These are phyloP conservation scores for Penicillium ucsense DNA, from an alignment of 495 filamentous ascomycete genomes.

Conservation along the genomic window DNA sequence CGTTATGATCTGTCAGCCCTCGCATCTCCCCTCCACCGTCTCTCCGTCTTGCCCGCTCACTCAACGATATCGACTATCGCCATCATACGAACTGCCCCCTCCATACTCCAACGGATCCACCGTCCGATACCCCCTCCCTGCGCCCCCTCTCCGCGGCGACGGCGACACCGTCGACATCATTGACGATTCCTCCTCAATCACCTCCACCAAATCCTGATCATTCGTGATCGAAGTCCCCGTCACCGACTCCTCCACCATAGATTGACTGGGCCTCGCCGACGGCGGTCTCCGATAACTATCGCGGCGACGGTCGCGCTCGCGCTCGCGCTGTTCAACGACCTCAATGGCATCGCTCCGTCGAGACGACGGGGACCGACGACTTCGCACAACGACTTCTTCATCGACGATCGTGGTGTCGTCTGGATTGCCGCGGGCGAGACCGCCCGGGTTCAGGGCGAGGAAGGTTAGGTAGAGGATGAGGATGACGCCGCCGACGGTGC, in stretches of 20 bases:
- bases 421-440: slow-evolving; percentile 12
- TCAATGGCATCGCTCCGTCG: slow-evolving; percentile 14
- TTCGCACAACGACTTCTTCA: slow-evolving; percentile 23
- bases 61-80: slow-evolving; percentile 5
- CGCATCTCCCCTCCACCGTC: too few species aligned
- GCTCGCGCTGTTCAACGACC: slow-evolving; percentile 17
- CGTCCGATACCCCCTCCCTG: slow-evolving; percentile 9
- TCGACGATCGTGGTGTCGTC: slow-evolving; percentile 2
- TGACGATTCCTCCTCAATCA: slow-evolving; percentile 24
- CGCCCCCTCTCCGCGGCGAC: slow-evolving; percentile 14
- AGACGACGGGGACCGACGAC: slow-evolving; percentile 5
- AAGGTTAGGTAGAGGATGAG: slow-evolving; percentile 69
- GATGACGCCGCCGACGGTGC: slow-evolving; percentile 72
- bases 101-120: slow-evolving; percentile 22
- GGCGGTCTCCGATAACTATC: slow-evolving; percentile 16
- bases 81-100: slow-evolving; percentile 20
- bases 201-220: slow-evolving; percentile 23
- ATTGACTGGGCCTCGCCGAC: slow-evolving; percentile 8
- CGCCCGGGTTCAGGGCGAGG: slow-evolving; percentile 46
- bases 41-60: neutral
- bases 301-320: slow-evolving; percentile 11
- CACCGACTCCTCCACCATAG: slow-evolving; percentile 21
- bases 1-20: too few species aligned
- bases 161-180: slow-evolving; percentile 9
- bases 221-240: slow-evolving; percentile 12